A percentile compares a stretch with the other conserved stretches of the same genome.
Conservation (phyloP, 2,329 filamentous ascomycete genomes). For the Fonsecaea erecta region DNA sequence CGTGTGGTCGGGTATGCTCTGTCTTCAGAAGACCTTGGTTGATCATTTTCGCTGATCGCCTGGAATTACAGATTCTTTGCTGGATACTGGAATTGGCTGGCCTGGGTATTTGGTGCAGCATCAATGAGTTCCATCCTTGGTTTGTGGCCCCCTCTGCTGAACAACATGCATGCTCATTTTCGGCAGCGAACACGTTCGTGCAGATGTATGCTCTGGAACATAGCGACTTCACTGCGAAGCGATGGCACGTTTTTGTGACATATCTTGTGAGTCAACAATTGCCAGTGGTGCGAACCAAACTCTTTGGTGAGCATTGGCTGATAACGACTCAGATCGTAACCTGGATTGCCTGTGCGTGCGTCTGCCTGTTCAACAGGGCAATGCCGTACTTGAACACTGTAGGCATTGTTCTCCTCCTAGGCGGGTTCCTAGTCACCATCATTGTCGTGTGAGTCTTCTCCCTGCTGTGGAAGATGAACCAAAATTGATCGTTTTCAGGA, state of each 20-base stretch:
- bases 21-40: not conserved
- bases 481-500: conserved; percentile 11
- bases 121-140: conserved; percentile 62
- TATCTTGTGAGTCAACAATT: conserved; percentile 51
- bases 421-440: conserved; percentile 53
- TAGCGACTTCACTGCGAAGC: conserved; percentile 52
- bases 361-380: conserved; percentile 52
- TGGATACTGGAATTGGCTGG: conserved; percentile 52
- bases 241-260: conserved; percentile 65
- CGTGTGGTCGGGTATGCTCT: conserved; percentile 51
- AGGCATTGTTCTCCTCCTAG: conserved; percentile 57
- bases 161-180: conserved; percentile 3
- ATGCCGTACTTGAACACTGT: conserved; percentile 41
- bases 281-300: not conserved
- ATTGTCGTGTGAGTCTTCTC: conserved; percentile 43
- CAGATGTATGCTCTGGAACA: conserved; percentile 67
- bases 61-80: conserved; percentile 43
- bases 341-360: conserved; percentile 30
- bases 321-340: conserved; percentile 29
- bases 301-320: conserved; percentile 1
- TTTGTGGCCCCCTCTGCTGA: conserved; percentile 1
- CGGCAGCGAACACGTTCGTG: conserved; percentile 58
- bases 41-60: not conserved
- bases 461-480: not conserved
- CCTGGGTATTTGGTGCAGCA: conserved; percentile 66